phyloP scores from a whole-genome alignment of 169 alveolate species.

The Eimeria sp. region DNA sequence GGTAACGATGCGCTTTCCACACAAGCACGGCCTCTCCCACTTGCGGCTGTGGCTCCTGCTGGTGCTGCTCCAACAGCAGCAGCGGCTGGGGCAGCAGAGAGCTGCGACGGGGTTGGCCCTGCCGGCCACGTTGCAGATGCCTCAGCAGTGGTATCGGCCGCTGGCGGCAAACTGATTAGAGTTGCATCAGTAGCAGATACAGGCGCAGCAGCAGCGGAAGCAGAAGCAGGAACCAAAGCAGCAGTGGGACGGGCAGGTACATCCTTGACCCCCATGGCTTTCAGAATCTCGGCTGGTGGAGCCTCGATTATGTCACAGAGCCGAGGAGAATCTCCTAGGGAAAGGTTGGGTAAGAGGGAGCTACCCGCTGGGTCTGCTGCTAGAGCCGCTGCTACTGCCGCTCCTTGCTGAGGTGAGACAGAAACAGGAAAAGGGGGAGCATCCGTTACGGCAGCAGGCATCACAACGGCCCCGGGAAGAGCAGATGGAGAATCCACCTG shows the following conservation, averaged over 20 bases:
- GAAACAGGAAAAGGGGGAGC: not conserved
- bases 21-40: constrained; percentile 7
- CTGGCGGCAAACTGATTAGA: not conserved
- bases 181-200: constrained; percentile 3
- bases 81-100: not conserved
- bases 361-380: not conserved
- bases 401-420: not conserved
- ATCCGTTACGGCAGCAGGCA: constrained; percentile 4
- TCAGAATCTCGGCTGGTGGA: constrained; percentile 61
- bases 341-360: not conserved
- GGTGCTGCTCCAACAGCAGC: not conserved
- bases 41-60: constrained; percentile 20
- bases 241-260: constrained; percentile 1
- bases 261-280: constrained; percentile 63
- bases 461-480: constrained; percentile 4
- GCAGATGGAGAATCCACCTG: not conserved
- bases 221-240: constrained; percentile 21
- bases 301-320: constrained; percentile 63
- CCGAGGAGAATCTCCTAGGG: constrained; percentile 64
- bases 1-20: not conserved
- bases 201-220: constrained; percentile 10
- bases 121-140: constrained; percentile 41
- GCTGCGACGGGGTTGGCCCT: constrained; percentile 37
- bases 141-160: constrained; percentile 13
- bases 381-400: not conserved